phyloP scores from a whole-genome alignment of 805 yeast species.

The Metschnikowia chrysomelidarum region DNA sequence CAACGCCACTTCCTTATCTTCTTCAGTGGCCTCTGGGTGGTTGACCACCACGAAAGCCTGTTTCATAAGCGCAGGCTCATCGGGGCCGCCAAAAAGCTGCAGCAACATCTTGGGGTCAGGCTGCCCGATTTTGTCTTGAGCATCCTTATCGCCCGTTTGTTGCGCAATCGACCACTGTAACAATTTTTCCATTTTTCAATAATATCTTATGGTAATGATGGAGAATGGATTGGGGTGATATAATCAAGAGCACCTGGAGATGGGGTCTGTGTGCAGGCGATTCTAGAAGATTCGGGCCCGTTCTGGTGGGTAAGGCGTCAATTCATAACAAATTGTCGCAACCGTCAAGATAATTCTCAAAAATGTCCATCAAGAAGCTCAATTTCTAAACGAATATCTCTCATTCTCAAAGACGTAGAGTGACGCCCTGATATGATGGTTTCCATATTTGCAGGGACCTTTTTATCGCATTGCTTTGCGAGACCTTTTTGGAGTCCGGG shows the following conservation, averaged over 20 bases:
- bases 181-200: constrained; percentile 71
- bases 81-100: constrained; percentile 75
- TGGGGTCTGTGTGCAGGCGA: constrained; percentile 13
- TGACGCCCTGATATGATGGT: too few relatives aligned
- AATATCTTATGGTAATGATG: neutral
- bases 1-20: constrained; percentile 69
- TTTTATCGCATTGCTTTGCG: too few relatives aligned
- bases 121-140: constrained; percentile 57
- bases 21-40: constrained; percentile 57
- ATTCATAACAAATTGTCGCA: too few relatives aligned
- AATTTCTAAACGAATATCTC: too few relatives aligned
- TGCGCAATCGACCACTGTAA: constrained; percentile 89
- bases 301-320: too few relatives aligned
- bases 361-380: too few relatives aligned
- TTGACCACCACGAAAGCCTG: constrained; percentile 63
- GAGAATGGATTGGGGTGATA: neutral
- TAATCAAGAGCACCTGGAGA: constrained; percentile 1
- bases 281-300: constrained; percentile 18
- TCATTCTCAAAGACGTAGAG: too few relatives aligned
- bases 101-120: constrained; percentile 80
- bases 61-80: constrained; percentile 87
- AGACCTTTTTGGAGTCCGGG: too few relatives aligned
- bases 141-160: constrained; percentile 69
- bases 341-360: too few relatives aligned
- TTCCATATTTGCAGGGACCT: too few relatives aligned